phyloP scores from a whole-genome alignment of 1,139 yeast genomes.

The Debaryomyces nepalensis region DNA sequence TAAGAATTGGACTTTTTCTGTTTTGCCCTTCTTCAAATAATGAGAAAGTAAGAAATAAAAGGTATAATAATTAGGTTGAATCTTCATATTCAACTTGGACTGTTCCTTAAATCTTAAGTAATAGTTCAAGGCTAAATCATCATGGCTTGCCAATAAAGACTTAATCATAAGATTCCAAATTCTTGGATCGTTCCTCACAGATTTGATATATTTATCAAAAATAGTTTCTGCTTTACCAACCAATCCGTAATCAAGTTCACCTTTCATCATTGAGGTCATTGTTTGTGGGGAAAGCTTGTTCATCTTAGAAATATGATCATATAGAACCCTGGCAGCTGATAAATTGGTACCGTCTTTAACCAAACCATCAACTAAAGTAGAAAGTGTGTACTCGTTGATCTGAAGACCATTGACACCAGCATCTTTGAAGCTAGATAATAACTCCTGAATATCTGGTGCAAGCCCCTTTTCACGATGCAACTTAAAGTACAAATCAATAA shows the following conservation, averaged over 20 bases:
- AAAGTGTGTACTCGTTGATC: constrained; percentile 51
- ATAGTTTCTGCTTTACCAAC: constrained; percentile 50
- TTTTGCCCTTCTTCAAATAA: constrained; percentile 39
- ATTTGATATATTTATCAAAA: constrained; percentile 48
- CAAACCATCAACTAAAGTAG: constrained; percentile 62
- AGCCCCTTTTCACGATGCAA: constrained; percentile 47
- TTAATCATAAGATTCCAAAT: constrained; percentile 66
- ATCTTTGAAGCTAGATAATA: constrained; percentile 48
- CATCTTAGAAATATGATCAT: constrained; percentile 42
- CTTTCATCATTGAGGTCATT: constrained; percentile 61
- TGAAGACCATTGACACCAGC: constrained; percentile 41
- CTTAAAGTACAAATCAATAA: constrained; percentile 62
- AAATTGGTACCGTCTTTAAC: constrained; percentile 51
- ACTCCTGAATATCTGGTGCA: constrained; percentile 44
- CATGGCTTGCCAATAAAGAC: constrained; percentile 46
- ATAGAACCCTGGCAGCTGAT: constrained; percentile 58
- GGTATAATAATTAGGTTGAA: constrained; percentile 59
- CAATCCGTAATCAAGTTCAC: constrained; percentile 58
- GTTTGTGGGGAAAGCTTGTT: constrained; percentile 42
- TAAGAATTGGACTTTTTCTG: constrained; percentile 38
- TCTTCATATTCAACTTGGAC: constrained; percentile 21
- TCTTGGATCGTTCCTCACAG: constrained; percentile 39
- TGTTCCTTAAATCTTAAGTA: constrained; percentile 35
- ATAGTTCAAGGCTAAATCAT: constrained; percentile 45
- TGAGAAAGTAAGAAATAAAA: constrained; percentile 58